phyloP scores from a whole-genome alignment of 768 basidiomycete genomes.

The Hygrocybe punicea region DNA sequence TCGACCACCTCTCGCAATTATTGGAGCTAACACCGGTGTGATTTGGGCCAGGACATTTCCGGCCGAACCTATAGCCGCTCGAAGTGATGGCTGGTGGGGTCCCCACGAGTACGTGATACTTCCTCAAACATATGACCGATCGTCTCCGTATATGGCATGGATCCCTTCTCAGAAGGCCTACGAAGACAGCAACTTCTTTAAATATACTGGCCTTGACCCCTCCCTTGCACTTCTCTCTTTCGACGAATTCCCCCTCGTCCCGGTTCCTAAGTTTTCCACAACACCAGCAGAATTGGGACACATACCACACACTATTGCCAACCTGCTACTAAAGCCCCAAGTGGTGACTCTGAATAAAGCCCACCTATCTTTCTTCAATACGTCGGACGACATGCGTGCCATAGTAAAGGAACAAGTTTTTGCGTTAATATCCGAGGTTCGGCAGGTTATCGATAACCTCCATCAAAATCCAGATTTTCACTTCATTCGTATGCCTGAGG shows the following conservation, averaged over 20 bases:
- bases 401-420: not conserved
- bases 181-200: not conserved
- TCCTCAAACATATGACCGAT: not conserved
- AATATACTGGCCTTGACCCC: not conserved
- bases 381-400: not conserved
- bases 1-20: not conserved
- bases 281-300: not conserved
- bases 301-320: not conserved
- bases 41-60: not conserved
- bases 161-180: not conserved
- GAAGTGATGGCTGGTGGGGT: not conserved
- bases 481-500: not conserved
- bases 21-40: not conserved
- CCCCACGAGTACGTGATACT: not conserved
- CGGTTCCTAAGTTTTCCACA: not conserved
- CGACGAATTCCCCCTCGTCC: not conserved
- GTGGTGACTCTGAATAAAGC: not conserved
- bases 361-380: not conserved
- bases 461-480: not conserved
- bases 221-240: not conserved
- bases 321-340: not conserved
- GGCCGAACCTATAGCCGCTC: not conserved
- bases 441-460: not conserved
- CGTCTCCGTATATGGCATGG: not conserved
- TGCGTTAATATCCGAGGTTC: not conserved